Percentiles rank a stretch among this genome's conserved stretches.
Conservation (phyloP, 139 green algal species). For the Volvox africanus region DNA sequence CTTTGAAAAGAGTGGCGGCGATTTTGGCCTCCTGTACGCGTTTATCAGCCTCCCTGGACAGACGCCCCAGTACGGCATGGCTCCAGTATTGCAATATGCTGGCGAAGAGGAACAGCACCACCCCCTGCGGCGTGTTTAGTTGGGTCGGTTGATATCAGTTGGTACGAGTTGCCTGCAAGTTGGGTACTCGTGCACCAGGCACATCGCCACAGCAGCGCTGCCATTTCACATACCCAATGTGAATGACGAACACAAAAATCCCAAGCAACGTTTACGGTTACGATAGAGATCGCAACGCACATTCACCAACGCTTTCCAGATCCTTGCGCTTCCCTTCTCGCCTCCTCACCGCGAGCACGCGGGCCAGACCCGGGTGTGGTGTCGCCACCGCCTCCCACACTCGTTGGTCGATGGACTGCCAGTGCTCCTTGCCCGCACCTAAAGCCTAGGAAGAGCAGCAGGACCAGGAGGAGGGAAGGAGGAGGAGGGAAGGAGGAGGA, state of each 20-base stretch:
- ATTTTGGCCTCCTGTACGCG: not conserved
- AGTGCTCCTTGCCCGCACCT: conserved; percentile 1
- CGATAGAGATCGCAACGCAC: too few relatives aligned
- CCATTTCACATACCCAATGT: too few relatives aligned
- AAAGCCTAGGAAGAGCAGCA: not conserved
- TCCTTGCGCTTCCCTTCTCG: too few relatives aligned
- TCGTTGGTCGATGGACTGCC: conserved; percentile 6
- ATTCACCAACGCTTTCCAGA: too few relatives aligned
- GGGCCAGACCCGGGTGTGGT: not conserved
- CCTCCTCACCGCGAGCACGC: not conserved
- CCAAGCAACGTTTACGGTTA: too few relatives aligned
- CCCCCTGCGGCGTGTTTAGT: conserved; percentile 47
- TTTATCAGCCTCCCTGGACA: conserved; percentile 52
- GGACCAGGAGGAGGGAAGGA: not conserved
- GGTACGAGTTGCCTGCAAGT: too few relatives aligned
- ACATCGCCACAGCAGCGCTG: too few relatives aligned
- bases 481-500: not conserved
- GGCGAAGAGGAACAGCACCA: conserved; percentile 63
- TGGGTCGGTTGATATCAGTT: too few relatives aligned
- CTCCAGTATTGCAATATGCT: conserved; percentile 70
- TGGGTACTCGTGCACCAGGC: too few relatives aligned
- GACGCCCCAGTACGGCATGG: conserved; percentile 64
- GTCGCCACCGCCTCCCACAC: not conserved
- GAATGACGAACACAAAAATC: too few relatives aligned
- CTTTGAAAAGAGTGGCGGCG: not conserved